Base-by-base conservation (phyloP, 768 basidiomycete genomes). In the Phaeolepiota aurea region DNA sequence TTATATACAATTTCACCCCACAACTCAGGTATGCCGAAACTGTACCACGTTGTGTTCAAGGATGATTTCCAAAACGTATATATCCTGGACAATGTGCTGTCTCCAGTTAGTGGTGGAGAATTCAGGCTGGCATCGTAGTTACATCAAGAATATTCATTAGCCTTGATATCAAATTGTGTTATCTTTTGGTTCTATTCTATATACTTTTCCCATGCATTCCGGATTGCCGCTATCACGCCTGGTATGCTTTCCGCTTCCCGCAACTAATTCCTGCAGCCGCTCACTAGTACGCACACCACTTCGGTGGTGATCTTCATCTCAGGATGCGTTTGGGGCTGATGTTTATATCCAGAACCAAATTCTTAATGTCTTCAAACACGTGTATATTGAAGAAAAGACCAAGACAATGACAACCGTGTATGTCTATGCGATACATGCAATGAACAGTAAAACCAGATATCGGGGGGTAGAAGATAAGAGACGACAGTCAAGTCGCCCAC, bases 281-380 rank as follows among this genome's bases (percentile, higher is more conserved):
- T 42, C 37, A 25, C 13, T 51, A 89, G 78, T 99, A 98, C 53
- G 92, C 93, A 0, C 69, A 93, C 36, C 98, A 96, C 57, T 96
- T 97, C 53, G 94, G 90, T 0, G 88, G 90, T 0, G 93, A 98
- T 59, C 65, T 99, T 19, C 72, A 87, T 13, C 61, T 99, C 41
- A 99, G 93, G 96, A 99, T 47, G 94, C 94, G n/a, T 91, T 87
- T 54, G 90, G 91, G 7, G 91, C 87, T 23, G 91, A 94, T 55
- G 87, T 92, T 2, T 94, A 93, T 56, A 90, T 94, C 47, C 91
- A 93, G n/a, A n/a, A n/a, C n/a, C n/a, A n/a, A n/a, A n/a, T n/a
- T n/a, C n/a, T n/a, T n/a, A n/a, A n/a, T n/a, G n/a, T n/a, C n/a
- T n/a, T n/a, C n/a, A 28, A n/a, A 28, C 7, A 28, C n/a, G 25